Evolutionary conservation across 2,329 filamentous ascomycete genomes (phyloP).

Genomic region (Epichloe amarillans): DNA sequence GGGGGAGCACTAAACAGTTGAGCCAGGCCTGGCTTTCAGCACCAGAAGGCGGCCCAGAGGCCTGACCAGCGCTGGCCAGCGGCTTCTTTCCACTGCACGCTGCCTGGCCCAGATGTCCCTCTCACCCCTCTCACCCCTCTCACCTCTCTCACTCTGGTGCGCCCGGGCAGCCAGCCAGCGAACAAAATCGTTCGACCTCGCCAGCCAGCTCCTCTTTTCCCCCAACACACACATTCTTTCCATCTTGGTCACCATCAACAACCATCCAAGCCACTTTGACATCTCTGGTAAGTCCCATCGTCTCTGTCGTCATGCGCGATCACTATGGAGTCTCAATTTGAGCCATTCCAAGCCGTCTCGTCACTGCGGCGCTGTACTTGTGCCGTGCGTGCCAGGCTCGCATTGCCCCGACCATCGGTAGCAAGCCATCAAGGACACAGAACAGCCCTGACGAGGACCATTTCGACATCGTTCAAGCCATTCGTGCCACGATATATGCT

Average conservation of each 20-base stretch:
- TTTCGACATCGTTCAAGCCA: background rate
- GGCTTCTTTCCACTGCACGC: background rate
- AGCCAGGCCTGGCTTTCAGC: too few species aligned
- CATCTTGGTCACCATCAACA: constrained; percentile 22
- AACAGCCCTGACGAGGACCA: background rate
- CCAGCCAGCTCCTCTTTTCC: constrained; percentile 29
- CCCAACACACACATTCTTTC: constrained; percentile 26
- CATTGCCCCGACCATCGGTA: background rate
- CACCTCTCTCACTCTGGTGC: background rate
- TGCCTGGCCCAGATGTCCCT: background rate
- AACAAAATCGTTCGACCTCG: constrained; percentile 29
- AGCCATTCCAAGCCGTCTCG: constrained; percentile 11
- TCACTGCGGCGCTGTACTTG: constrained; percentile 8
- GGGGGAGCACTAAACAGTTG: too few species aligned
- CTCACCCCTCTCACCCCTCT: background rate
- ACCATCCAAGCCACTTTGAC: constrained; percentile 19
- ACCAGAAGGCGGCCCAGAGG: background rate
- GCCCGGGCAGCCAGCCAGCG: constrained; percentile 13
- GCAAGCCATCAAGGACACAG: constrained; percentile 1
- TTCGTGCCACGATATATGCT: constrained; percentile 1
- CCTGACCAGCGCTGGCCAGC: background rate
- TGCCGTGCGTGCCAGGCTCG: background rate
- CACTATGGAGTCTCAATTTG: constrained; percentile 15
- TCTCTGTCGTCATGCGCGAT: constrained; percentile 24
- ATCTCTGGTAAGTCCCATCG: constrained; percentile 25